Evolutionary conservation across 768 basidiomycete species (phyloP).

Genomic region (Lentinula edodes): DNA sequence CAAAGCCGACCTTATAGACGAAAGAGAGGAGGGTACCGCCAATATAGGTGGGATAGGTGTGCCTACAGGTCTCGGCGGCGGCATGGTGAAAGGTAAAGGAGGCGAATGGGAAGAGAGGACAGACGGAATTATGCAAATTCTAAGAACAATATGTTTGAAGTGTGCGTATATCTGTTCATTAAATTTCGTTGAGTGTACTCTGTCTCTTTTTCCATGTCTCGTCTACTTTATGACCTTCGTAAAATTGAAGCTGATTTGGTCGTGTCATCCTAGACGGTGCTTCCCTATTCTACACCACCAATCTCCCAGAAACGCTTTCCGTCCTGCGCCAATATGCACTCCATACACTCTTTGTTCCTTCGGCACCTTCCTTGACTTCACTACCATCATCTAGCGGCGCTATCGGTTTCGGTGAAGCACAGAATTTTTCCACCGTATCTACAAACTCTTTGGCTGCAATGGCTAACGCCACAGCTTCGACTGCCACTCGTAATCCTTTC

Average conservation of each 20-base stretch:
- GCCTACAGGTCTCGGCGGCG: conserved; percentile 62
- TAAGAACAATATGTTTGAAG: conserved; percentile 87
- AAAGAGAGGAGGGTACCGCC: conserved; percentile 51
- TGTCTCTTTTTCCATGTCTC: background rate
- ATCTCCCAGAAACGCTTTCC: conserved; percentile 67
- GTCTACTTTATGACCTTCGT: background rate
- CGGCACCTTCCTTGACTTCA: conserved; percentile 61
- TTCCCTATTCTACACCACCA: conserved; percentile 85
- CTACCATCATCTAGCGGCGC: conserved; percentile 46
- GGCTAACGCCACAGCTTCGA: conserved; percentile 27
- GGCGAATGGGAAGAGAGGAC: conserved; percentile 94
- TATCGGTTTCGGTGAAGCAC: conserved; percentile 36
- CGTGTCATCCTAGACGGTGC: conserved; percentile 67
- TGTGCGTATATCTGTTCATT: conserved; percentile 48
- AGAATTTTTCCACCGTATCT: conserved; percentile 47
- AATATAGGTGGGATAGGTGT: conserved; percentile 19
- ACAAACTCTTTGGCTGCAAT: conserved; percentile 50
- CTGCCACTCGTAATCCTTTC: conserved; percentile 72
- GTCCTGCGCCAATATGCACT: conserved; percentile 80
- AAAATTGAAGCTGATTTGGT: background rate
- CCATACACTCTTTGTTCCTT: conserved; percentile 72
- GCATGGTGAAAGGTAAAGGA: conserved; percentile 88
- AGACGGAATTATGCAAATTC: conserved; percentile 92
- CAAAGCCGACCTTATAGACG: conserved; percentile 91
- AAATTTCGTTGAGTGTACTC: background rate